phyloP scores from a whole-genome alignment of 164 flowering plant species.

The Liriodendron chinense region DNA sequence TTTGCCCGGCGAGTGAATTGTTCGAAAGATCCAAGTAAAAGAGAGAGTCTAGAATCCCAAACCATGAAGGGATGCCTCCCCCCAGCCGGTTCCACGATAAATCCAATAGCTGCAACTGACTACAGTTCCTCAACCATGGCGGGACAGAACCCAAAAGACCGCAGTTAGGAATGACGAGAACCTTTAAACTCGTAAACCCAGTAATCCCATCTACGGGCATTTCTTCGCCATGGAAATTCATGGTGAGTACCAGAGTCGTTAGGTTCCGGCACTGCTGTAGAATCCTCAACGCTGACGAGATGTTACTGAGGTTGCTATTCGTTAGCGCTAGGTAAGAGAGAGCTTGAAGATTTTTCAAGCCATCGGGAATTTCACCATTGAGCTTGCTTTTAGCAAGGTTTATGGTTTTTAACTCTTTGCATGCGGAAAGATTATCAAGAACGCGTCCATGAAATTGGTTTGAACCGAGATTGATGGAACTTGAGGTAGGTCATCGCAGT shows the following conservation, averaged over 20 bases:
- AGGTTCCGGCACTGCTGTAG: slow-evolving; percentile 27
- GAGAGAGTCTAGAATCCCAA: slow-evolving; percentile 61
- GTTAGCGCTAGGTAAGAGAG: slow-evolving; percentile 24
- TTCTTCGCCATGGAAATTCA: slow-evolving; percentile 15
- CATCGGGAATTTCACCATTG: slow-evolving; percentile 21
- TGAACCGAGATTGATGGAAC: slow-evolving; percentile 15
- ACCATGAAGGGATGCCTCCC: slow-evolving; percentile 71
- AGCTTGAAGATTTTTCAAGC: slow-evolving; percentile 14
- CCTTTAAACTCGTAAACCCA: slow-evolving; percentile 15
- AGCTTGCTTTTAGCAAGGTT: slow-evolving; percentile 24
- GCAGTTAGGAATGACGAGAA: slow-evolving; percentile 12
- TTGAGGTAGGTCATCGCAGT: slow-evolving; percentile 14
- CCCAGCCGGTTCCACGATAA: slow-evolving; percentile 72
- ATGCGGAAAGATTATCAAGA: slow-evolving; percentile 18
- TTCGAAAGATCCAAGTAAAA: slow-evolving; percentile 86
- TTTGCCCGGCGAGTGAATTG: slow-evolving; percentile 72
- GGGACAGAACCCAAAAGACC: slow-evolving; percentile 65
- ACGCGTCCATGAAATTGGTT: slow-evolving; percentile 17
- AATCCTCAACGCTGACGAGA: slow-evolving; percentile 19
- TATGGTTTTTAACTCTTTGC: slow-evolving; percentile 18
- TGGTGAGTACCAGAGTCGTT: slow-evolving; percentile 18
- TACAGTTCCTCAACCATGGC: slow-evolving; percentile 49
- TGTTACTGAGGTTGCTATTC: slow-evolving; percentile 21
- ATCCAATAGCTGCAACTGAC: slow-evolving; percentile 61
- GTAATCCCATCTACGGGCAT: slow-evolving; percentile 11